Evolutionary conservation across 108 stramenopile species (phyloP).

Genomic region (Stephanodiscus minutulus): DNA sequence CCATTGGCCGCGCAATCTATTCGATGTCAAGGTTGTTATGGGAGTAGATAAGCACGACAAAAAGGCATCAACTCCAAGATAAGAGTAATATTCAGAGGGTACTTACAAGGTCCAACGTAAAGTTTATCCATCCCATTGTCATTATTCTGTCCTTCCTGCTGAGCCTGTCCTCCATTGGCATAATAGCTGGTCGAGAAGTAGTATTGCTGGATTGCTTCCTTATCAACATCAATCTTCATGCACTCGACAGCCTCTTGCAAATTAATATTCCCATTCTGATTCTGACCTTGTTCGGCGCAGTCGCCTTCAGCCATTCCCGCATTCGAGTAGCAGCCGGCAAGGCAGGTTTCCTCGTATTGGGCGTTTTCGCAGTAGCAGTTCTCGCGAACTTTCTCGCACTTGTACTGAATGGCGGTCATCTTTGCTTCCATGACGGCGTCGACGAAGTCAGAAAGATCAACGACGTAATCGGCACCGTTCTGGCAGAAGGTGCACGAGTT

Average conservation of each 20-base stretch:
- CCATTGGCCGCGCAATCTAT: conserved; percentile 63
- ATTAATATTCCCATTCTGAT: background rate
- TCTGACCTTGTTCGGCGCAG: conserved; percentile 41
- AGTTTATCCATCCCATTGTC: conserved; percentile 50
- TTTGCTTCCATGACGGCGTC: conserved; percentile 59
- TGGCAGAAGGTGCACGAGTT: conserved; percentile 39
- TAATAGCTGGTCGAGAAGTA: conserved; percentile 52
- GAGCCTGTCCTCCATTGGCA: conserved; percentile 54
- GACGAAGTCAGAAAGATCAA: conserved; percentile 74
- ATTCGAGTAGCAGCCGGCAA: conserved; percentile 52
- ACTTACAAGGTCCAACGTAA: conserved; percentile 39
- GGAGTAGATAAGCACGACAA: background rate
- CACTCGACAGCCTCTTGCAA: conserved; percentile 15
- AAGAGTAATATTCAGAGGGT: background rate
- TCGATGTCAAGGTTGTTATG: background rate
- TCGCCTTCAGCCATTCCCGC: conserved; percentile 50
- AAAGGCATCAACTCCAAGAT: background rate
- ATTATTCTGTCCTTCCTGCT: conserved; percentile 50
- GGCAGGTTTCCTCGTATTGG: conserved; percentile 56
- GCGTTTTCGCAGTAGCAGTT: conserved; percentile 76
- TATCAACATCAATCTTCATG: conserved; percentile 24
- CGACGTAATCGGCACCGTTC: conserved; percentile 72
- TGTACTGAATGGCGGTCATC: conserved; percentile 52
- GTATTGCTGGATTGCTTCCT: conserved; percentile 30
- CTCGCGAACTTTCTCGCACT: conserved; percentile 71